Evolutionary conservation across 305 asterid species (phyloP).

Genomic region (Fraxinus dipetala): DNA sequence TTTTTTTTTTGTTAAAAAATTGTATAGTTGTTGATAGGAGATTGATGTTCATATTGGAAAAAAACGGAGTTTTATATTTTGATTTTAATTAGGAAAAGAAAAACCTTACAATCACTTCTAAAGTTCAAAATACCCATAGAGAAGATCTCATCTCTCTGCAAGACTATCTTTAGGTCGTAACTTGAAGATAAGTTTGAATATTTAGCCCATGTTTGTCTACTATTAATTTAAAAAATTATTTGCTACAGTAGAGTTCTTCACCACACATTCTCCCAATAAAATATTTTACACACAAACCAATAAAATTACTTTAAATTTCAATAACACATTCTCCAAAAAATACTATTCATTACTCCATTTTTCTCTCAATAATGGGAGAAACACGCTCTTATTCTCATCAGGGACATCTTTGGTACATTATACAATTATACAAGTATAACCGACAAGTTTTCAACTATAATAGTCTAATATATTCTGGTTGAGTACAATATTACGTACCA

Average conservation of each 20-base stretch:
- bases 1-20: too few species aligned
- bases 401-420: too few species aligned
- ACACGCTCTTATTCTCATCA: too few species aligned
- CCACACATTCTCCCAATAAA: too few species aligned
- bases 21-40: neutral
- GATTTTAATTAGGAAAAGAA: neutral
- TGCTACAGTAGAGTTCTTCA: too few species aligned
- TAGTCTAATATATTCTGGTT: neutral
- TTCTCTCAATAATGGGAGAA: too few species aligned
- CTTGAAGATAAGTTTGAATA: neutral
- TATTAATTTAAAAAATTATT: too few species aligned
- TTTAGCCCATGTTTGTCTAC: too few species aligned
- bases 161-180: neutral
- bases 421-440: neutral
- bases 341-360: too few species aligned
- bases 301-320: too few species aligned
- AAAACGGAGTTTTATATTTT: neutral
- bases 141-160: neutral
- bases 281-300: too few species aligned
- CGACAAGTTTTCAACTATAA: neutral
- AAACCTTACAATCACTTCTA: neutral
- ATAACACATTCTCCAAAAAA: too few species aligned
- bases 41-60: neutral
- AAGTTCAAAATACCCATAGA: neutral
- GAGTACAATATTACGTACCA: neutral